These are phyloP conservation scores for Flueggea neowawraea DNA, from an alignment of 441 rosid species.

Conservation along the genomic window DNA sequence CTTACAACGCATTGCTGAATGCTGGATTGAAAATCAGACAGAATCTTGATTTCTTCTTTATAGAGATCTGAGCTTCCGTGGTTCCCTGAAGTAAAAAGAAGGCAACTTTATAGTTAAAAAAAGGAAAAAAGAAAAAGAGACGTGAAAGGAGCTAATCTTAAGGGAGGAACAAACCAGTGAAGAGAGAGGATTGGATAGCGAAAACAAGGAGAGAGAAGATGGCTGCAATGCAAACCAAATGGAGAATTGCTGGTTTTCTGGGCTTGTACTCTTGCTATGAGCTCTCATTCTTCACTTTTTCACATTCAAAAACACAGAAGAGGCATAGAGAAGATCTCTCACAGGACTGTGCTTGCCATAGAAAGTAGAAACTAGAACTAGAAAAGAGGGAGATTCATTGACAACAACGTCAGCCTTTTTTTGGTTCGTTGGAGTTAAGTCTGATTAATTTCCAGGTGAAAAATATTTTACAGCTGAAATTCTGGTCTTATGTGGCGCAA, in stretches of 20 bases:
- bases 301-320: too few relatives aligned
- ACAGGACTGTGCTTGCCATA: too few relatives aligned
- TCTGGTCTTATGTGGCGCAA: too few relatives aligned
- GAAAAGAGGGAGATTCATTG: too few relatives aligned
- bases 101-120: background rate
- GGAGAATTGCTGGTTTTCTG: conserved; percentile 35
- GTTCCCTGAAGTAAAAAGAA: conserved; percentile 21
- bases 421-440: too few relatives aligned
- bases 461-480: too few relatives aligned
- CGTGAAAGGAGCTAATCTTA: background rate
- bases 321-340: too few relatives aligned
- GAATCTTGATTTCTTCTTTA: conserved; percentile 28
- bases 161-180: conserved; percentile 43
- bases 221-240: conserved; percentile 48
- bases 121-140: background rate
- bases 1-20: conserved; percentile 78
- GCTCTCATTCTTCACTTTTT: too few relatives aligned
- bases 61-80: conserved; percentile 27
- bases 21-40: conserved; percentile 51
- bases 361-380: too few relatives aligned
- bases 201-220: conserved; percentile 58
- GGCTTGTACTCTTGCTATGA: too few relatives aligned
- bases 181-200: conserved; percentile 64
- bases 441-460: too few relatives aligned
- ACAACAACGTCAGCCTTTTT: too few relatives aligned